A percentile compares a stretch with the other conserved stretches of the same genome.
Evolutionary conservation across 768 basidiomycete genomes (phyloP).

Genomic region (Boletus barrowsii): DNA sequence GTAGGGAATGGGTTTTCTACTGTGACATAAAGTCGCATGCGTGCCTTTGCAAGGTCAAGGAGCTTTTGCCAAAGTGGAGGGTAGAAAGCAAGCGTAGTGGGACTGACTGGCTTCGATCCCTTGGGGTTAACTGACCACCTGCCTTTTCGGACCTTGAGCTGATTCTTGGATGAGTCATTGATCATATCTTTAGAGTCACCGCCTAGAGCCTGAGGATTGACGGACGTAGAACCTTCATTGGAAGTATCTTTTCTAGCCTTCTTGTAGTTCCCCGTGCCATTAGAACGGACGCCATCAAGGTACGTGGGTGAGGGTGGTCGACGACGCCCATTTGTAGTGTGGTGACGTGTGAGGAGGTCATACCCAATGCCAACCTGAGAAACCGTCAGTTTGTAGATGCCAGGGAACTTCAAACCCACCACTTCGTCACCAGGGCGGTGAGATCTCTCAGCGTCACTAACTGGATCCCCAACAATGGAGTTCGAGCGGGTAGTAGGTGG

Average conservation of each 20-base stretch:
- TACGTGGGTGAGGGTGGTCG: too few relatives aligned
- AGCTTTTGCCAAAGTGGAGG: not conserved
- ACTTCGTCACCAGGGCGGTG: not conserved
- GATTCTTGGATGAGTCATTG: not conserved
- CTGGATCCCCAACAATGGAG: not conserved
- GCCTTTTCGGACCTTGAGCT: not conserved
- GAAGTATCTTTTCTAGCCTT: not conserved
- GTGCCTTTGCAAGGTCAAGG: not conserved
- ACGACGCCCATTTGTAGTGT: too few relatives aligned
- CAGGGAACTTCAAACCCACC: not conserved
- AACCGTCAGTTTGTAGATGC: not conserved
- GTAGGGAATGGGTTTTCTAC: not conserved
- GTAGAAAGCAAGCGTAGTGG: not conserved
- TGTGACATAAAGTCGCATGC: not conserved
- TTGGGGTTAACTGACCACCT: not conserved
- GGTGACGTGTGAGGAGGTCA: not conserved
- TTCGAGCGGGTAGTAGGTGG: not conserved
- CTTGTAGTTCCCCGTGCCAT: not conserved
- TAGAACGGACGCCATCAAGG: too few relatives aligned
- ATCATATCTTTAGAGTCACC: not conserved
- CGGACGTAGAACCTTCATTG: not conserved
- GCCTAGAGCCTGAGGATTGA: not conserved
- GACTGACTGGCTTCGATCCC: too few relatives aligned
- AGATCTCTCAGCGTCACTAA: not conserved
- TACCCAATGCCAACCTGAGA: not conserved